phyloP scores from a whole-genome alignment of 257 asterid species.

The Primulina huaijiensis region DNA sequence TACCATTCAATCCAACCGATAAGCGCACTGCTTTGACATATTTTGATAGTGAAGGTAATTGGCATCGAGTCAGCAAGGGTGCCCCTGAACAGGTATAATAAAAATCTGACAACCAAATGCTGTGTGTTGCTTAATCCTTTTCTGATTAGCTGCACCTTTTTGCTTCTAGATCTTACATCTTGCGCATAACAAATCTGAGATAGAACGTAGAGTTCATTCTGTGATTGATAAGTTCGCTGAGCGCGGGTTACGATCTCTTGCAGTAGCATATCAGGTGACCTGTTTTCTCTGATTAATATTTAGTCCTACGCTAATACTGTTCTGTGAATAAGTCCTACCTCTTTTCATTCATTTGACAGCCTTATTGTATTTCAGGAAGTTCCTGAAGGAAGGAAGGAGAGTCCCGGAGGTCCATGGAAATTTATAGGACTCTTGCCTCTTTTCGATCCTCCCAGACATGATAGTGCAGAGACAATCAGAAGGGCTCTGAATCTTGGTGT shows the following conservation, averaged over 20 bases:
- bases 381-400: slow-evolving; percentile 19
- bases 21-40: slow-evolving; percentile 43
- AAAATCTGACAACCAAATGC: neutral
- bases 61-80: slow-evolving; percentile 45
- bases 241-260: slow-evolving; percentile 40
- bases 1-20: slow-evolving; percentile 40
- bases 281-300: neutral
- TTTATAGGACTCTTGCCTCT: slow-evolving; percentile 15
- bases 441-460: slow-evolving; percentile 21
- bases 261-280: slow-evolving; percentile 35
- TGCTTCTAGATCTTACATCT: slow-evolving; percentile 30
- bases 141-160: slow-evolving; percentile 1
- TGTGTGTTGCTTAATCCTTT: neutral
- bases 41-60: slow-evolving; percentile 32
- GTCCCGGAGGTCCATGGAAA: slow-evolving; percentile 17
- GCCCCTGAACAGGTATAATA: slow-evolving; percentile 40
- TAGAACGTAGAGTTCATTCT: slow-evolving; percentile 32
- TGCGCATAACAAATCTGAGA: slow-evolving; percentile 34
- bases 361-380: slow-evolving; percentile 13
- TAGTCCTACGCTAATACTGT: neutral
- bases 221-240: slow-evolving; percentile 39
- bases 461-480: slow-evolving; percentile 16
- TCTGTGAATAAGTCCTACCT: neutral
- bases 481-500: slow-evolving; percentile 23
- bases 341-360: neutral